Evolutionary conservation across 2,329 filamentous ascomycete species (phyloP), one percentile per base, ranked within the genome.

Genomic region (Alternaria gansuensis): DNA sequence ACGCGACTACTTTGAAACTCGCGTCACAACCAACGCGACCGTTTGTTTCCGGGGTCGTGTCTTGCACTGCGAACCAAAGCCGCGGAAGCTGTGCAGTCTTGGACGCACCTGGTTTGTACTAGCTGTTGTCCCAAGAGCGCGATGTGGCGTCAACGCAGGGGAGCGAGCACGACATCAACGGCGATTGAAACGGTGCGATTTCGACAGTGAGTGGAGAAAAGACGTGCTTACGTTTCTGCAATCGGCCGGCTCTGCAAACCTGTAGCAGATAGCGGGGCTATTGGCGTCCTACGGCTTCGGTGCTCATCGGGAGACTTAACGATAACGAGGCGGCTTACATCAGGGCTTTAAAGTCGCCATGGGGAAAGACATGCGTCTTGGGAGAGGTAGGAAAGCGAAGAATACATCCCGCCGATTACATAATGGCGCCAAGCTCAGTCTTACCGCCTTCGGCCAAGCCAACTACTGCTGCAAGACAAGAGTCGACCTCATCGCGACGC

Each of bases 41-140:
- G 17, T 33, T 11, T 31, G 17, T 33, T 11, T 31, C 23, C 6
- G 8, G 28, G n/a, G 11, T 24, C 4, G 28, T 31, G 29, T 46
- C 43, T 31, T 46, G 17, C 43, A 9, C 17, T 33, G 7, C 5
- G 17, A 8, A 23, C 17, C 17, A 21, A 46, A 17, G 11, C 43
- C 28, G 28, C 21, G 17, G 28, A 46, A 39, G n/a, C n/a, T 39
- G 17, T 46, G 11, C 23, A 7, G 17, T 23, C 28, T 33, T 33
- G 28, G 43, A 21, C 11, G 6, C 21, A 8, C 28, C 17, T 23
- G 11, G 3, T 17, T 14, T 33, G 28, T 14, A 28, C 28, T 33
- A 33, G 43, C 29, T 33, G 43, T n/a, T 33, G 17, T 46, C 90
- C 96, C 94, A 89, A 14, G 43, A 31, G 43, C 17, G 28, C 28